Conservation (phyloP, 176 grass and related monocot genomes). For the Panicum miliaceum region DNA sequence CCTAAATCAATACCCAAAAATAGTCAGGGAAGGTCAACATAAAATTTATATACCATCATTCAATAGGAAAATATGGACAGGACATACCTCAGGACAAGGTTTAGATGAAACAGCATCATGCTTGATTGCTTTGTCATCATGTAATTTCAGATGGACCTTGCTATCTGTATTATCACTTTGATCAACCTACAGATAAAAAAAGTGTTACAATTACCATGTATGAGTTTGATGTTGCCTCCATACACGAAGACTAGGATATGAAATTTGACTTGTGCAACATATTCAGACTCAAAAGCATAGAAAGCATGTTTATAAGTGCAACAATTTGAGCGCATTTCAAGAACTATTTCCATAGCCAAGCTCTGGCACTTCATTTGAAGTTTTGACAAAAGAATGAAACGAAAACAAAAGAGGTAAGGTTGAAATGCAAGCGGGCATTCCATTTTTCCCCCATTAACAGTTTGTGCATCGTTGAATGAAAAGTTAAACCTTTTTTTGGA, state of each 20-base stretch:
- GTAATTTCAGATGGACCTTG: slow-evolving; percentile 15
- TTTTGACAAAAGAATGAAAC: not conserved
- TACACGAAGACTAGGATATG: not conserved
- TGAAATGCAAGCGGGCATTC: not conserved
- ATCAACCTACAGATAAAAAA: slow-evolving; percentile 10
- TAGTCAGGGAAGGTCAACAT: not conserved
- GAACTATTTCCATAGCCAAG: not conserved
- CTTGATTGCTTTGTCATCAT: not conserved
- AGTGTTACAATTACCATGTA: not conserved
- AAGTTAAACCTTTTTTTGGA: no score
- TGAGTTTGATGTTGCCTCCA: no score
- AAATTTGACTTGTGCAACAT: not conserved
- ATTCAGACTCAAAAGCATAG: not conserved
- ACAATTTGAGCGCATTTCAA: not conserved
- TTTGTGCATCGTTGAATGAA: not conserved
- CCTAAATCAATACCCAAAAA: slow-evolving; percentile 13
- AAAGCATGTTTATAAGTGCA: not conserved
- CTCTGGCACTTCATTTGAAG: not conserved
- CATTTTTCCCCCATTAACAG: not conserved
- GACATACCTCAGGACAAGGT: slow-evolving; percentile 4
- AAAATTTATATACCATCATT: not conserved
- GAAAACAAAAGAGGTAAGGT: not conserved
- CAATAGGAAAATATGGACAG: not conserved
- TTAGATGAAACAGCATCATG: not conserved
- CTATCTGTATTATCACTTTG: not conserved